Conservation (phyloP, 2,329 filamentous ascomycete genomes). For the Fonsecaea multimorphosa region DNA sequence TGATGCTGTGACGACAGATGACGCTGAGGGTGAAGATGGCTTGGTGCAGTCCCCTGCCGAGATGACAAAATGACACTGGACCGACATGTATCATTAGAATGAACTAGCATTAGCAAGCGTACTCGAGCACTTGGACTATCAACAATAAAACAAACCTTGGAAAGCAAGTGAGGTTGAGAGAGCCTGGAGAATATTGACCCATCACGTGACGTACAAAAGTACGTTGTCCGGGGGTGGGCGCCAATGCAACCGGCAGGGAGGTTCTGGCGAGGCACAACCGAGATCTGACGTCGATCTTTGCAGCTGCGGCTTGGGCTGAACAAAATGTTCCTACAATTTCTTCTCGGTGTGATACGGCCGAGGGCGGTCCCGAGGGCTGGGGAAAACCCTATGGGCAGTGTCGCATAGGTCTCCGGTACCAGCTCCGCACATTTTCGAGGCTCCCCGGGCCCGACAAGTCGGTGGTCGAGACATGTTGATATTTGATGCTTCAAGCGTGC, state of each 20-base stretch:
- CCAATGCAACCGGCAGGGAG: conserved; percentile 33
- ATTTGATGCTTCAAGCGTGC: conserved; percentile 34
- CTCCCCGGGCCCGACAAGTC: conserved; percentile 4
- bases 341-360: not conserved
- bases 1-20: conserved; percentile 52
- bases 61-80: conserved; percentile 8
- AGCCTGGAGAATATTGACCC: not conserved
- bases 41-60: conserved; percentile 2
- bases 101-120: conserved; percentile 11
- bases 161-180: not conserved
- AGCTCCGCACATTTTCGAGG: conserved; percentile 20
- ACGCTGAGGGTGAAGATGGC: conserved; percentile 48
- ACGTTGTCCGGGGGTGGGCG: conserved; percentile 24
- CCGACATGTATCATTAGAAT: conserved; percentile 18
- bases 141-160: too few relatives aligned
- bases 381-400: conserved; percentile 19
- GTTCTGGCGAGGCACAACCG: conserved; percentile 35
- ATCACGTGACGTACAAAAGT: conserved; percentile 40
- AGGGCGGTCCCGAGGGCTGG: not conserved
- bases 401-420: conserved; percentile 29
- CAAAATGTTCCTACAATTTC: conserved; percentile 35
- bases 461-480: conserved; percentile 25
- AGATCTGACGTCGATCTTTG: conserved; percentile 40
- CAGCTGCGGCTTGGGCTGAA: conserved; percentile 17
- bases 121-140: too few relatives aligned